Evolutionary conservation across 768 basidiomycete species (phyloP).

Genomic region (Lactarius psammicola): DNA sequence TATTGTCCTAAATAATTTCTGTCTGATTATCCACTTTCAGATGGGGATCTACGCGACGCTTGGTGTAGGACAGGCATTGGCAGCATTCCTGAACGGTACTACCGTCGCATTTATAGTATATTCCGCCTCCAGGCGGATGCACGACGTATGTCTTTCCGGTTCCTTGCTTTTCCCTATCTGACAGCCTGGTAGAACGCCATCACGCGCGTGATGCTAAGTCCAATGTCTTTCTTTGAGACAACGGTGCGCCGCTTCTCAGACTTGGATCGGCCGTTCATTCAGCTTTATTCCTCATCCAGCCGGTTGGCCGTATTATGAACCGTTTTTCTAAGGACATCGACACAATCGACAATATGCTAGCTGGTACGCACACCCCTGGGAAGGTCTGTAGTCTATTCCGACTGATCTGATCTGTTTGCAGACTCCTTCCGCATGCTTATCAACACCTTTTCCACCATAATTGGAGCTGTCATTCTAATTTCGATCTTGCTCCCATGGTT

Average conservation of each 20-base stretch:
- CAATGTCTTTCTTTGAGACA: conserved; percentile 90
- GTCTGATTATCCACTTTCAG: conserved; percentile 38
- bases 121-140: conserved; percentile 70
- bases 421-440: conserved; percentile 76
- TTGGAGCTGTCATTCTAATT: conserved; percentile 78
- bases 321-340: conserved; percentile 87
- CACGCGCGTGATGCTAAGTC: conserved; percentile 72
- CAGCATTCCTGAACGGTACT: conserved; percentile 65
- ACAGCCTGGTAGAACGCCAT: conserved; percentile 50
- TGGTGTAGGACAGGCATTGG: conserved; percentile 66
- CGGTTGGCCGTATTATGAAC: conserved; percentile 86
- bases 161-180: not conserved
- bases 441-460: conserved; percentile 57
- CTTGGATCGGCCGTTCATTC: conserved; percentile 15
- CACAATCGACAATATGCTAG: conserved; percentile 73
- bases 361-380: conserved; percentile 39
- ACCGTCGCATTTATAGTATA: conserved; percentile 67
- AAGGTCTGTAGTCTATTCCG: conserved; percentile 2
- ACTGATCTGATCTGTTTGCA: conserved; percentile 22
- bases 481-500: conserved; percentile 82
- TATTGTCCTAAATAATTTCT: not conserved
- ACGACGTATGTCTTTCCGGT: conserved; percentile 43
- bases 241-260: conserved; percentile 45
- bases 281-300: conserved; percentile 40
- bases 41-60: conserved; percentile 81